A percentile compares a stretch with the other conserved stretches of the same genome.
These are phyloP conservation scores for Sparassis latifolia DNA, from an alignment of 1,284 basidiomycete species.

Conservation along the genomic window DNA sequence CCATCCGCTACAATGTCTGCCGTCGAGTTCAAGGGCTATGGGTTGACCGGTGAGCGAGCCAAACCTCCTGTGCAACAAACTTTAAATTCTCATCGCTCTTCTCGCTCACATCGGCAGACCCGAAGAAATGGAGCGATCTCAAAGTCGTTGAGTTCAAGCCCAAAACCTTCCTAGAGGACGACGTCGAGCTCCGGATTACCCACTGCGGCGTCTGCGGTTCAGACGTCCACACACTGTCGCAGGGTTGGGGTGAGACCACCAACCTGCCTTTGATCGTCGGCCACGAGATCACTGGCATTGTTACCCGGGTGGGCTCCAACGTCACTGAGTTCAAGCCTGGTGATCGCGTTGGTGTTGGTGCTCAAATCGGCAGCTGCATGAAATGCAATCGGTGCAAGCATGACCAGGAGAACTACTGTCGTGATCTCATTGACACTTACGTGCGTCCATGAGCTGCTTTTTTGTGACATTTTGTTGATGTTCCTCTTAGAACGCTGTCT, in stretches of 20 bases:
- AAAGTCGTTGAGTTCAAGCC: conserved; percentile 28
- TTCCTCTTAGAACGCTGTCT: conserved; percentile 20
- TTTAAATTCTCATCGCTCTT: not conserved
- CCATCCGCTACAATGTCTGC: conserved; percentile 1
- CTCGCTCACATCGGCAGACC: conserved; percentile 7
- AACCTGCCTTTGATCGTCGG: conserved; percentile 34
- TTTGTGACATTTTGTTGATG: not conserved
- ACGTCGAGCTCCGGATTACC: conserved; percentile 29
- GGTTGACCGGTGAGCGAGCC: conserved; percentile 10
- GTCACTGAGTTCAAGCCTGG: conserved; percentile 54
- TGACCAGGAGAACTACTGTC: conserved; percentile 48
- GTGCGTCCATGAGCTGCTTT: conserved; percentile 18
- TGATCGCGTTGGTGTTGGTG: conserved; percentile 58
- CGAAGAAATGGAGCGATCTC: conserved; percentile 32
- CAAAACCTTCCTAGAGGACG: conserved; percentile 23
- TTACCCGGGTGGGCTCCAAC: conserved; percentile 41
- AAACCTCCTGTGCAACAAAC: no score
- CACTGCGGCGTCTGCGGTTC: conserved; percentile 37
- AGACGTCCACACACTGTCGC: conserved; percentile 42
- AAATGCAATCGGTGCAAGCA: conserved; percentile 45
- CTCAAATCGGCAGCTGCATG: conserved; percentile 46
- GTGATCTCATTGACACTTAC: conserved; percentile 25
- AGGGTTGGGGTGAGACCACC: conserved; percentile 38
- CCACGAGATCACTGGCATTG: conserved; percentile 57
- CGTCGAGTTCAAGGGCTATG: conserved; percentile 20